phyloP scores from a whole-genome alignment of 1,139 yeast genomes.

The Geotrichum carabidarum region DNA sequence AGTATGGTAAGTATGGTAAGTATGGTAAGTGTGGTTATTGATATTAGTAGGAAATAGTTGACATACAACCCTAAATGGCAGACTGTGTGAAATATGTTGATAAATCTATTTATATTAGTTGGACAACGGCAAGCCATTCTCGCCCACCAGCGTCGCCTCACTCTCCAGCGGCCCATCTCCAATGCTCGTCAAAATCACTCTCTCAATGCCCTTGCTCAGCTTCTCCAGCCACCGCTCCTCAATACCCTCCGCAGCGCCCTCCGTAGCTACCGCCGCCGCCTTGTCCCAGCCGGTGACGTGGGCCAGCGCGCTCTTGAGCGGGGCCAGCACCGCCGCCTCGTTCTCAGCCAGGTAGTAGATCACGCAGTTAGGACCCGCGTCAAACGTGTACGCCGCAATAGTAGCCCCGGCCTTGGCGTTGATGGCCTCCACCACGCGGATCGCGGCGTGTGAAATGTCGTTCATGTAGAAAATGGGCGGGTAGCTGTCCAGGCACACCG shows the following conservation, averaged over 20 bases:
- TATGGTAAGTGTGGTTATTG: too few species aligned
- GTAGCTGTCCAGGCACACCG: conserved; percentile 87
- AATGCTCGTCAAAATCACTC: conserved; percentile 74
- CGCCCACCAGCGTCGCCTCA: conserved; percentile 11
- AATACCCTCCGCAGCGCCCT: conserved; percentile 35
- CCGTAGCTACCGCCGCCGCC: conserved; percentile 36
- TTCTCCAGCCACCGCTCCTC: conserved; percentile 46
- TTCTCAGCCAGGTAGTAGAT: conserved; percentile 75
- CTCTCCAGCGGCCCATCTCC: conserved; percentile 68
- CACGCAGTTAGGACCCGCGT: conserved; percentile 99
- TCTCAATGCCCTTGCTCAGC: conserved; percentile 65
- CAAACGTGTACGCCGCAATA: conserved; percentile 93
- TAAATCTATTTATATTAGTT: background rate
- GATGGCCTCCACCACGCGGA: conserved; percentile 73
- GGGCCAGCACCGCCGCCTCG: conserved; percentile 53
- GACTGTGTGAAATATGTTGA: too few species aligned
- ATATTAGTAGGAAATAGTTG: too few species aligned
- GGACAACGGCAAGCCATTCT: conserved; percentile 14
- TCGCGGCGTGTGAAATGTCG: conserved; percentile 87
- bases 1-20: too few species aligned
- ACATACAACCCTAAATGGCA: too few species aligned
- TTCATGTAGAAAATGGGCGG: conserved; percentile 96
- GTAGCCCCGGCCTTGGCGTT: conserved; percentile 57
- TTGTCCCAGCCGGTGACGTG: conserved; percentile 69
- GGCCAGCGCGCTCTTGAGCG: conserved; percentile 42